phyloP scores from a whole-genome alignment of 2,329 filamentous ascomycete species.

The Talaromyces sp. region DNA sequence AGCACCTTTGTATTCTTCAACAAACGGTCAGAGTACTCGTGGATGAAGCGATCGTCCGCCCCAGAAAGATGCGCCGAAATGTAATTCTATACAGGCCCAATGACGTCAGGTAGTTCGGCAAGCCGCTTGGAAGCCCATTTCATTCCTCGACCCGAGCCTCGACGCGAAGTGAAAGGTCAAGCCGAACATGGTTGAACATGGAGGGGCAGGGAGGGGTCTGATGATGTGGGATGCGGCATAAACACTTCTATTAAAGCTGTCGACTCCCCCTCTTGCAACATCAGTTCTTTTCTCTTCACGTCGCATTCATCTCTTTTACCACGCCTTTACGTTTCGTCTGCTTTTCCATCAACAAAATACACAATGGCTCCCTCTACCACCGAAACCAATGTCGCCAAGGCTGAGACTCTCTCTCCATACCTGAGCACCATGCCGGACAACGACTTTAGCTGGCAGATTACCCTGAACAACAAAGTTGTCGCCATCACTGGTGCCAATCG shows the following conservation, averaged over 20 bases:
- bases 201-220: conserved; percentile 4
- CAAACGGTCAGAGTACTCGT: no score
- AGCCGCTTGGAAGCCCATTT: neutral
- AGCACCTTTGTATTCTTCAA: no score
- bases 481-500: conserved; percentile 35
- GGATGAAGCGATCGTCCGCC: no score
- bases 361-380: conserved; percentile 20
- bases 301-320: neutral
- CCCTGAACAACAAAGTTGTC: conserved; percentile 44
- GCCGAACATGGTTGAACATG: neutral
- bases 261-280: neutral
- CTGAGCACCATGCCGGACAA: conserved; percentile 46
- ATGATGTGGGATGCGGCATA: neutral
- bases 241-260: conserved; percentile 1
- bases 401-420: conserved; percentile 28
- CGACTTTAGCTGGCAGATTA: conserved; percentile 51
- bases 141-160: conserved; percentile 3
- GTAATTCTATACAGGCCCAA: no score
- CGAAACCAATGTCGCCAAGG: conserved; percentile 21
- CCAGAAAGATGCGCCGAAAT: no score
- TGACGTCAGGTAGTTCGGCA: conserved; percentile 1
- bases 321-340: neutral
- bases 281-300: neutral
- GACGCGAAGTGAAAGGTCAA: neutral
- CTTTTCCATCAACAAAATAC: neutral